A percentile compares a stretch with the other conserved stretches of the same genome.
phyloP scores from a whole-genome alignment of 352 stramenopile species.

The Pythium pyrilobum region DNA sequence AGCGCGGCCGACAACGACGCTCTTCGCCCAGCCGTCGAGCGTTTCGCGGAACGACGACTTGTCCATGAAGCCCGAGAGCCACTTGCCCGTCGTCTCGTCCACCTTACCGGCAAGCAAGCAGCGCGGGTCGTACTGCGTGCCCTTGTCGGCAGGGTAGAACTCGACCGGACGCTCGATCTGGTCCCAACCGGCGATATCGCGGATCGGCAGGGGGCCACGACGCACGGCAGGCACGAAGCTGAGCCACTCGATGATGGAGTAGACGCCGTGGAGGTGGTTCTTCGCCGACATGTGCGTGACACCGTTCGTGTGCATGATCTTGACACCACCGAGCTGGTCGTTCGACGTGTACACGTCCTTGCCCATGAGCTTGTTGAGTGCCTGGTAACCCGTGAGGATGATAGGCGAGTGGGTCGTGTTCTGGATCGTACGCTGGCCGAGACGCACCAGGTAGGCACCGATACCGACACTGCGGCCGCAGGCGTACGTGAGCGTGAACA shows the following conservation, averaged over 20 bases:
- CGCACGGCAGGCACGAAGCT: conserved; percentile 96
- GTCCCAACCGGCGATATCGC: conserved; percentile 79
- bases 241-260: conserved; percentile 96
- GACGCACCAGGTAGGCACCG: conserved; percentile 98
- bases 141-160: conserved; percentile 90
- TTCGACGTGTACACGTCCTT: conserved; percentile 99
- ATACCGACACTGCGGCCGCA: conserved; percentile 99
- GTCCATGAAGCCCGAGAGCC: conserved; percentile 96
- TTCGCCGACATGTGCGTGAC: conserved; percentile 97
- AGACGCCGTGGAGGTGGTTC: conserved; percentile 96
- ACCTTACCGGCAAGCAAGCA: conserved; percentile 86
- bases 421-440: conserved; percentile 99
- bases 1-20: conserved; percentile 96
- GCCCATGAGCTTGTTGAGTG: conserved; percentile 99
- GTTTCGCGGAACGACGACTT: conserved; percentile 98
- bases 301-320: conserved; percentile 99
- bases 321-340: conserved; percentile 98
- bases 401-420: conserved; percentile 97
- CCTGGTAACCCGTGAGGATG: conserved; percentile 99
- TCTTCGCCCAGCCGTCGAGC: conserved; percentile 98
- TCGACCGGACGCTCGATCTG: conserved; percentile 86
- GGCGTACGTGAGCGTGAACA: conserved; percentile 99
- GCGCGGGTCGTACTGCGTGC: conserved; percentile 95
- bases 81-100: conserved; percentile 74
- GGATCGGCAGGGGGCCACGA: conserved; percentile 75